Evolutionary conservation across 2,329 filamentous ascomycete species (phyloP), one percentile per base, ranked within the genome.

Genomic region (Cladosporium sp.): DNA sequence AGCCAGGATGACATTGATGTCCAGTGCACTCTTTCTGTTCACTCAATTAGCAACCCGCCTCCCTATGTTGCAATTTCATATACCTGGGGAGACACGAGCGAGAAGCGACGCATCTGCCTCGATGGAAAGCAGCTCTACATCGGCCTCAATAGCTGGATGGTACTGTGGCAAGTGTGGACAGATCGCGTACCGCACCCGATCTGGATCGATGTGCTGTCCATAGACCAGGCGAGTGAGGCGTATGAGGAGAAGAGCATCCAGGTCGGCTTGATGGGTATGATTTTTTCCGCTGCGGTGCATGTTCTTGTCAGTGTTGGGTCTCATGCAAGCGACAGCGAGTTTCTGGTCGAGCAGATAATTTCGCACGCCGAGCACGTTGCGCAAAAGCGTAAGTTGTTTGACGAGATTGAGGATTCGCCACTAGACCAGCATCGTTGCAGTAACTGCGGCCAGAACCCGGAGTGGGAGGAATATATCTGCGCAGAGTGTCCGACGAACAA

Each of bases 181-280:
- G 24, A 32, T 32, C 3, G 22, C 6, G 2, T 47, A 3, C 3
- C 15, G 24, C 2, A 47, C 2, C 44, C 25, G 15, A 8, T 64
- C 2, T 64, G 60, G 61, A 62, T 62, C 25, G 63, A 65, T 37
- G 60, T 62, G 4, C 22, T 62, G 7, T 62, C 58, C 28, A 64
- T 64, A 36, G 53, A 62, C 22, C 62, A 64, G 35, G 20, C 48
- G 13, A 44, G 59, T 28, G 19, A 28, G 8, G 25, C 9, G 4
- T n/a, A n/a, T n/a, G 15, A 19, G 4, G 63, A 65, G 32, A 55
- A 59, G 36, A 56, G 34, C 24, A 32, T 49, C 4, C 63, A 65
- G 32, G 63, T 65, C 13, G 45, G 37, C 32, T 17, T 61, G 24
- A 62, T 65, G 63, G 48, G 39, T 12, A 22, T 47, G 4, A 64